Evolutionary conservation across 2,329 filamentous ascomycete genomes (phyloP), one percentile per base, ranked within the genome.

Genomic region (Basipetospora chlamydospora): DNA sequence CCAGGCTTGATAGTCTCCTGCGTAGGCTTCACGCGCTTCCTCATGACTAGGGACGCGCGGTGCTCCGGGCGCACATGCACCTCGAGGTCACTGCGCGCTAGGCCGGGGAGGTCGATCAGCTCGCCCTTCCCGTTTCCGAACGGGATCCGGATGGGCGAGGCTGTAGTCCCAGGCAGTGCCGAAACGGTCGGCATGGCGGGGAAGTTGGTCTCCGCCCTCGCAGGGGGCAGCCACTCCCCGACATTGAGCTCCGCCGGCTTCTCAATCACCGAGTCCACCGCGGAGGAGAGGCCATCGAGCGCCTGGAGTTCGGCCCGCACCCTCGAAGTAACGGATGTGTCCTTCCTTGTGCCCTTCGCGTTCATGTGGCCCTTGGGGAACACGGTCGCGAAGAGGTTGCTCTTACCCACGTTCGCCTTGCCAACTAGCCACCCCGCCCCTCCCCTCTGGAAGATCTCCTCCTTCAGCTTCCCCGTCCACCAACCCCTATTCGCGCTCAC

Each of bases 321-420:
- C 11, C 22, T 6, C 22, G 11, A 6, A 11, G 6, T 23, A 11
- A 23, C 6, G 6, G 22, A 23, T 6, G 6, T 11, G 6, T 23
- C 11, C 12, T 23, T 11, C 31, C 17, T 33, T 12, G 10, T 4
- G 4, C 28, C 30, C n/a, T 16, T 28, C 15, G 16, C 13, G 11
- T 25, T 15, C 35, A 38, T 26, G 8, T 42, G 39, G 18, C 75
- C 77, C 64, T 81, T 88, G 4, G 92, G 88, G 49, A 87, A 94
- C 6, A 95, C 75, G 4, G 77, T 72, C 46, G 90, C 78, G 42
- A 96, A 93, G 2, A 98, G 69, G 50, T 80, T 80, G 47, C 88
- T 96, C 59, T 98, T 98, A 17, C 90, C 92, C 3, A 96, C 92
- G 51, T 98, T 98, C 43, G 86, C 85, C 56, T 94, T 96, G n/a